Base-by-base conservation (phyloP, 1,284 basidiomycete species). In the Phellopilus nigrolimitatus region DNA sequence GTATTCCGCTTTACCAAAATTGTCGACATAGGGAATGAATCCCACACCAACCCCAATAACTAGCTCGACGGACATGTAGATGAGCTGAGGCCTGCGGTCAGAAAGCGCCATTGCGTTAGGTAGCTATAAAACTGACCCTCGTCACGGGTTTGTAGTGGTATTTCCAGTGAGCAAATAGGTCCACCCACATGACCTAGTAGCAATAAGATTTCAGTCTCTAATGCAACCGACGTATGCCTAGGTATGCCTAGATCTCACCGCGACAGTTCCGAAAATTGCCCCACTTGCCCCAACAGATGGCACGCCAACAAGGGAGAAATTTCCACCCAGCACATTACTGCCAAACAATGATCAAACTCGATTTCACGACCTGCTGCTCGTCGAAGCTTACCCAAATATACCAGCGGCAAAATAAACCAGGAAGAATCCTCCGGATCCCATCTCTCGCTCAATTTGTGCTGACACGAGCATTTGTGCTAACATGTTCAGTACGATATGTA, bases 211-310 rank as follows among this genome's bases (percentile, higher is more conserved):
- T n/a, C n/a, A n/a, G n/a, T n/a, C n/a, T n/a, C n/a, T n/a, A n/a
- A n/a, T n/a, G n/a, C n/a, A n/a, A n/a, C n/a, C n/a, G n/a, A n/a
- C n/a, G n/a, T n/a, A n/a, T n/a, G n/a, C n/a, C n/a, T n/a, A n/a
- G n/a, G n/a, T n/a, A n/a, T n/a, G n/a, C n/a, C n/a, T 15, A 24
- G 28, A 24, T 33, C 4, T 64, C 75, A 92, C 89, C 2, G 89
- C 92, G 53, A 95, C 78, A 30, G 90, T 91, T 2, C 93, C 93
- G 55, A 97, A 97, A 50, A 98, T 91, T 0, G 94, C 92, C 6
- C 95, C 94, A 60, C 85, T 89, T 0, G 95, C 95, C 40, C 95
- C 95, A 1, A 94, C 77, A n/a, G 90, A 91, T 0, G 95, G 93
- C n/a, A 86, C 72, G 13, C 91, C 93, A 3, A 93, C 86, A 13